Evolutionary conservation across 441 rosid genomes (phyloP).

Genomic region (Euphorbia schlechtendalii): DNA sequence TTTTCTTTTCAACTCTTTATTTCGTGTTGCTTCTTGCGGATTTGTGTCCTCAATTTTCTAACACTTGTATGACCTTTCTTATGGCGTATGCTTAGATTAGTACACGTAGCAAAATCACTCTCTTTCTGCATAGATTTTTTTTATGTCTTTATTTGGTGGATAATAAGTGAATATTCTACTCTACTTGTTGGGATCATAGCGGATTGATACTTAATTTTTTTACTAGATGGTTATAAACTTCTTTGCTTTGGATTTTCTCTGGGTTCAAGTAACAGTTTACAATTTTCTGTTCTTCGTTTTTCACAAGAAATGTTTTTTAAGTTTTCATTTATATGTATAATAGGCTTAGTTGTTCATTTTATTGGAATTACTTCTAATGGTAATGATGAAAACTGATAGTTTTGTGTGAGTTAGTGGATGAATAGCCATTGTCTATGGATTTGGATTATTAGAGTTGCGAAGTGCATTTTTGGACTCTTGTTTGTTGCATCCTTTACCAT

Average conservation of each 20-base stretch:
- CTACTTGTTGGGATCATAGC: too few relatives aligned
- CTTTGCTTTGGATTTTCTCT: background rate
- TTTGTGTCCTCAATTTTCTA: background rate
- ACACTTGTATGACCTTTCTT: conserved; percentile 3
- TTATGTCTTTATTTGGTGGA: conserved; percentile 1
- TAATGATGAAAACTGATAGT: too few relatives aligned
- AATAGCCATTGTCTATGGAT: background rate
- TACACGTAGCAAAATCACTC: too few relatives aligned
- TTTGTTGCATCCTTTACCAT: conserved; percentile 39
- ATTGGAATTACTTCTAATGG: background rate
- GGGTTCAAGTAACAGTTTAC: background rate
- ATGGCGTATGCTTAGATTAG: background rate
- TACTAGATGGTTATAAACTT: too few relatives aligned
- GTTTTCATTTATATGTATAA: background rate
- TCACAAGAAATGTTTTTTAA: background rate
- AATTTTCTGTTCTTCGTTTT: background rate
- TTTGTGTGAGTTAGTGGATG: too few relatives aligned
- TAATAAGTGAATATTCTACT: background rate
- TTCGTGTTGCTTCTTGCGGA: background rate
- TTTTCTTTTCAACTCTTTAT: background rate
- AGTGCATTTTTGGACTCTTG: background rate
- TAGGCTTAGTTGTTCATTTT: background rate
- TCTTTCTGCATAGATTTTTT: too few relatives aligned
- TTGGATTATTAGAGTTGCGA: background rate
- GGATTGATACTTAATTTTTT: too few relatives aligned